Base-by-base conservation (phyloP, 257 asterid genomes). In the Euphrasia confusa region DNA sequence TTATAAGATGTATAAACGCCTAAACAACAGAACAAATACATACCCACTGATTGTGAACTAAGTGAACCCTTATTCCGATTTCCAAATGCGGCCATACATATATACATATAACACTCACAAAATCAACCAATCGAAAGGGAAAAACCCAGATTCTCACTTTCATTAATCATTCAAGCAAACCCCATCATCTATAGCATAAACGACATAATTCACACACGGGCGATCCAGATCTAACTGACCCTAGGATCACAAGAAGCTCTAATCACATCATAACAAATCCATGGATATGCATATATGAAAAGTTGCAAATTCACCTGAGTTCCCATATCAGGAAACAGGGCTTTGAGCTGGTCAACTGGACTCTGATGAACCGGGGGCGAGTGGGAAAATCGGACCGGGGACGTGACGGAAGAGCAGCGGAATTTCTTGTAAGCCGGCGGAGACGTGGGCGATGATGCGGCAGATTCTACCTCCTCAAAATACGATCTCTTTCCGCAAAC, bases 401-500 rank as follows among this genome's bases (percentile, higher is more conserved):
- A 76, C n/a, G 71, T 64, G n/a, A 71, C 53, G 52, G 84, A 79
- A 54, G 74, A 72, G 67, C 83, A 77, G 54, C 89, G 83, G 60
- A 80, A 75, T 78, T 68, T 86, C 87, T 88, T 88, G 60, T 80
- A 62, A 35, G 59, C 65, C 69, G 87, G 84, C 59, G 81, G 83
- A 6, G 89, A 70, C 0, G 81, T 56, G 50, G 94, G 88, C 40
- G 88, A 79, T 50, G 83, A 60, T 54, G 75, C 63, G n/a, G 71
- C 63, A 18, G 87, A 69, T 62, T 77, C 88, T 35, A 77, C 65
- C 8, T 85, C 97, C 52, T 90, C 96, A 66, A 81, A 80, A 81
- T 84, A 90, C 11, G 90, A 81, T 75, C 97, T 78, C 88, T 90
- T 90, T 18, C 96, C 89, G 44, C 89, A 90, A 52, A 90, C 80